Evolutionary conservation across 129 eudicot species (phyloP).

Genomic region (Pittosporum tobira): DNA sequence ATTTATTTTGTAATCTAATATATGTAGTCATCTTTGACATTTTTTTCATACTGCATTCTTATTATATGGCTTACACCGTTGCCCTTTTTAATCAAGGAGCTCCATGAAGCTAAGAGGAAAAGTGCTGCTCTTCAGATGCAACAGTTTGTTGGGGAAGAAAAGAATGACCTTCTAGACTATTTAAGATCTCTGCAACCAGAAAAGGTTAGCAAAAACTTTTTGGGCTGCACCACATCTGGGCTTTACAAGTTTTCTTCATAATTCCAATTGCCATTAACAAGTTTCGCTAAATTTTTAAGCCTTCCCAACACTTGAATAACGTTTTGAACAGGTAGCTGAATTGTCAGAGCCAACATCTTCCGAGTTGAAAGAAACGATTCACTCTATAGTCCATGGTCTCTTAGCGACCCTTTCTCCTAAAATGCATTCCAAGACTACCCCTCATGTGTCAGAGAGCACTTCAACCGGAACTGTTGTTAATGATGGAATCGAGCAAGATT

Average conservation of each 20-base stretch:
- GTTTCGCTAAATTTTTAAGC: neutral
- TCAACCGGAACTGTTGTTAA: slow-evolving; percentile 40
- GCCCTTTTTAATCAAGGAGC: slow-evolving; percentile 49
- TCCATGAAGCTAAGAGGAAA: slow-evolving; percentile 80
- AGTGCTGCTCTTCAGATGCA: slow-evolving; percentile 97
- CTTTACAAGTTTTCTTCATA: neutral
- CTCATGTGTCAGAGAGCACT: slow-evolving; percentile 42
- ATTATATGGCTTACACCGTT: too few relatives aligned
- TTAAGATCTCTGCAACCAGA: slow-evolving; percentile 89
- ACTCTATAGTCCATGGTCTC: slow-evolving; percentile 91
- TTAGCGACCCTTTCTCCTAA: slow-evolving; percentile 93
- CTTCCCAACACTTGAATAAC: neutral
- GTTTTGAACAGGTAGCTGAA: slow-evolving; percentile 72
- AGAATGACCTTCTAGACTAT: slow-evolving; percentile 85
- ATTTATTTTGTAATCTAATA: too few relatives aligned
- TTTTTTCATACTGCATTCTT: slow-evolving; percentile 7
- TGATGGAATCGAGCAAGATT: slow-evolving; percentile 40
- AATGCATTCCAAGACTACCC: slow-evolving; percentile 79
- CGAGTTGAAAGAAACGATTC: slow-evolving; percentile 64
- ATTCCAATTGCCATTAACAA: neutral
- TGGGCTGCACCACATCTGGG: neutral
- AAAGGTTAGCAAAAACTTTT: slow-evolving; percentile 41
- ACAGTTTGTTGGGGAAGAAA: slow-evolving; percentile 96
- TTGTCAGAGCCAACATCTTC: slow-evolving; percentile 85
- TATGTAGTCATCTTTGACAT: too few relatives aligned